Base-by-base conservation (phyloP, 768 basidiomycete species). In the Boletus subparvulus region DNA sequence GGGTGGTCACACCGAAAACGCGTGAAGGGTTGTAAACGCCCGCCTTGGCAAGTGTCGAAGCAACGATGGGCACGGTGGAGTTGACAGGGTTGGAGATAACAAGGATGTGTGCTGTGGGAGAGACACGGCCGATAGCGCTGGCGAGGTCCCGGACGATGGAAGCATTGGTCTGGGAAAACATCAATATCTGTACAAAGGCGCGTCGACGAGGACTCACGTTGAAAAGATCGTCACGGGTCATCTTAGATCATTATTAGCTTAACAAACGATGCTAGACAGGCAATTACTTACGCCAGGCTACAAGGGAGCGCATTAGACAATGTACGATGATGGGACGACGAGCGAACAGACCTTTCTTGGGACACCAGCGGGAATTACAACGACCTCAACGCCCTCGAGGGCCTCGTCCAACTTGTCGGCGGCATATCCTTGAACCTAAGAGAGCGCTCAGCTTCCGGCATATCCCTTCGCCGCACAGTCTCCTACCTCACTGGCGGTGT, bases 41-140 rank as follows among this genome's bases (percentile, higher is more conserved):
- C 13, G 89, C 89, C 74, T 94, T 91, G 77, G 90, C 84, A 73
- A 97, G 87, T 56, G 90, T 90, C 63, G 86, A 83, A 44, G 94
- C 94, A 64, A 97, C 94, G 66, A 99, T 97, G 66, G 97, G 96
- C 57, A 98, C 97, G 60, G 97, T 98, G 50, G 90, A 92, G 82
- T 92, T 94, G 81, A 97, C 96, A 52, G 96, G 96, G 87, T 99
- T 99, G 66, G 95, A 96, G 76, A 99, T 99, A 77, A 98, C 87
- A 64, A 94, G 85, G 69, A 98, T 82, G 77, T 91, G 86, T n/a
- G 97, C 97, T 50, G 87, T 84, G 52, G 97, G 95, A 39, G 92
- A 76, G 55, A 91, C 86, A 58, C 92, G 90, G 64, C 84, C 91
- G 60, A 94, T 83, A 14, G 94, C 88, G 47, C 87, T 75, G 36